A percentile compares a stretch with the other conserved stretches of the same genome.
phyloP scores from a whole-genome alignment of 2,329 filamentous ascomycete species.

The Ceratocystis lukuohia region DNA sequence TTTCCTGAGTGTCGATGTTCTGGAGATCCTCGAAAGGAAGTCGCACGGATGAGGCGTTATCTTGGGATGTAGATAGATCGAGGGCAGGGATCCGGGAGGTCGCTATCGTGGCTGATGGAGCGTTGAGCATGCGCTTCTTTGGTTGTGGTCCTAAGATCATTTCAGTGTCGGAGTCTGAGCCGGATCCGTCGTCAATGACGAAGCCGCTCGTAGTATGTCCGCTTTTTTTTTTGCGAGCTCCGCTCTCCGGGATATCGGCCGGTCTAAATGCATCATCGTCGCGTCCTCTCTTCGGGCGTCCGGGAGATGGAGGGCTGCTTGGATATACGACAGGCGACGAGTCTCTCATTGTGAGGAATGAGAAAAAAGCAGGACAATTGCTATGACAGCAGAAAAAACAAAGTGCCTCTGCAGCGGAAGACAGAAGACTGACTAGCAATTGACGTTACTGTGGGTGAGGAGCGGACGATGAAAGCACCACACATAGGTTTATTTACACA shows the following conservation, averaged over 20 bases:
- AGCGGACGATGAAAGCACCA: neutral
- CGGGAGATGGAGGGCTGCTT: constrained; percentile 18
- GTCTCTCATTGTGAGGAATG: constrained; percentile 4
- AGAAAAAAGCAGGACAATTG: neutral
- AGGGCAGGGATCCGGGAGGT: constrained; percentile 6
- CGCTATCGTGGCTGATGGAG: neutral
- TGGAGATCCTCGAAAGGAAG: constrained; percentile 1
- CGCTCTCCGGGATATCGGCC: neutral
- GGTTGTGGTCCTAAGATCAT: constrained; percentile 8
- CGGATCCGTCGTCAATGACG: constrained; percentile 18
- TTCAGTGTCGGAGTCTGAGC: constrained; percentile 15
- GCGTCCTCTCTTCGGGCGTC: constrained; percentile 18
- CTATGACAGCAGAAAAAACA: too few relatives aligned
- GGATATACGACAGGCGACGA: constrained; percentile 20
- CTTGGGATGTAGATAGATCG: neutral
- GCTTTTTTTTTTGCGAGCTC: neutral
- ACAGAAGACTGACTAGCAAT: too few relatives aligned
- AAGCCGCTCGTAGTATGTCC: constrained; percentile 19
- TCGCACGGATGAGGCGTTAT: neutral
- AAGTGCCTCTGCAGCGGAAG: too few relatives aligned
- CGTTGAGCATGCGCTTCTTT: constrained; percentile 18
- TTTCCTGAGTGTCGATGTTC: neutral
- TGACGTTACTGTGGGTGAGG: neutral
- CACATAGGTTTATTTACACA: neutral
- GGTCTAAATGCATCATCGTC: constrained; percentile 5